These are phyloP conservation scores for Penicillium sp. DNA, from an alignment of 2,329 filamentous ascomycete genomes.

Conservation along the genomic window DNA sequence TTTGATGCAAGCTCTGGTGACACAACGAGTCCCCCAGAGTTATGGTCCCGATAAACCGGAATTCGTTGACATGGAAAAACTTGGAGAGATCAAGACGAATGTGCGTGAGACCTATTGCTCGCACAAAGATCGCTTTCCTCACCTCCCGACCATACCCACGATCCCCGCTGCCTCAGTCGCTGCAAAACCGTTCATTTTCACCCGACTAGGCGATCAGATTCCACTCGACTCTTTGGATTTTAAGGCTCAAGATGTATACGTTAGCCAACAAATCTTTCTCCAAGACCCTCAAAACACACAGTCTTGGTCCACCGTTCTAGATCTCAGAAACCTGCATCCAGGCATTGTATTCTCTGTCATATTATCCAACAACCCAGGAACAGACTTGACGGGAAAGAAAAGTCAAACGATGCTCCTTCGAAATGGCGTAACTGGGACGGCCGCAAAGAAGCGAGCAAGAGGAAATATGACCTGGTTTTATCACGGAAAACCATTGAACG, in stretches of 20 bases:
- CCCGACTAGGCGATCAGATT: background rate
- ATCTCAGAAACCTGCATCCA: conserved; percentile 8
- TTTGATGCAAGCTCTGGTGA: conserved; percentile 11
- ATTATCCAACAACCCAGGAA: conserved; percentile 6
- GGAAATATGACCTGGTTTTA: conserved; percentile 7
- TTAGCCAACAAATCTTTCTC: conserved; percentile 7
- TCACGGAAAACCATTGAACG: conserved; percentile 13
- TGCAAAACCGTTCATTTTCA: conserved; percentile 6
- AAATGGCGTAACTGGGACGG: conserved; percentile 13
- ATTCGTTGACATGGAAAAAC: conserved; percentile 6
- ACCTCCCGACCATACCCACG: conserved; percentile 5
- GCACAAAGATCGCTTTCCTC: background rate
- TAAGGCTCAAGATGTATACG: background rate
- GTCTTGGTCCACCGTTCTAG: conserved; percentile 5
- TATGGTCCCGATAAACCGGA: background rate
- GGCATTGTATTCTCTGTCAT: conserved; percentile 10
- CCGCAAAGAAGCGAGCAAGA: conserved; percentile 4
- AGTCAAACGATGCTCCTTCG: conserved; percentile 7
- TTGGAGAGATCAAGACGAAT: background rate
- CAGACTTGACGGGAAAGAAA: background rate
- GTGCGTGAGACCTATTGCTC: background rate
- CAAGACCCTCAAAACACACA: conserved; percentile 2
- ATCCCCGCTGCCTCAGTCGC: conserved; percentile 2
- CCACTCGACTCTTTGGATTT: conserved; percentile 3
- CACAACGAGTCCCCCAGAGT: conserved; percentile 5